Percentiles rank a stretch among this genome's conserved stretches.
Conservation (phyloP, 1,139 yeast species). For the Yamadazyma dendronema region DNA sequence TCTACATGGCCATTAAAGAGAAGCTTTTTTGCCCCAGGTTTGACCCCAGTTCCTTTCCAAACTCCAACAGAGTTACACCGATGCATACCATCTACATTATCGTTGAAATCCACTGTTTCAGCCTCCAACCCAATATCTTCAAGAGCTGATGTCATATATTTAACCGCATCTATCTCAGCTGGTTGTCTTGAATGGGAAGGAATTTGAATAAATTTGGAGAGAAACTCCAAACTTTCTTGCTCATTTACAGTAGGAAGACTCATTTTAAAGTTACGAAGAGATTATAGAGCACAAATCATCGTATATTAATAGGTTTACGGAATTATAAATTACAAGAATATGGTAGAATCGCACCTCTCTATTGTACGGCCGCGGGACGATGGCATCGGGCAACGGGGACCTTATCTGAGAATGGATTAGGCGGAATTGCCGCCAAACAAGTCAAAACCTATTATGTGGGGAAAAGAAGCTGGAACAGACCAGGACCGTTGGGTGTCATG, state of each 20-base stretch:
- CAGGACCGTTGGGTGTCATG: too few species aligned
- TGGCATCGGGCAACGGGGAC: too few species aligned
- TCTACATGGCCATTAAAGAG: conserved; percentile 27
- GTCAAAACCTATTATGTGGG: too few species aligned
- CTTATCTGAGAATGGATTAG: too few species aligned
- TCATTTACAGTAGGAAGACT: conserved; percentile 19
- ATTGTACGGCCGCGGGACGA: too few species aligned
- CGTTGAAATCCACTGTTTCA: conserved; percentile 18
- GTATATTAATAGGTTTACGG: neutral
- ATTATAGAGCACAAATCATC: neutral
- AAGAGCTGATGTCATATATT: conserved; percentile 21
- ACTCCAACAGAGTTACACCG: conserved; percentile 22
- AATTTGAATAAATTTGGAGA: conserved; percentile 22
- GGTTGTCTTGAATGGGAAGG: conserved; percentile 22
- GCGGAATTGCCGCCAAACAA: too few species aligned
- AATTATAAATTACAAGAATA: neutral
- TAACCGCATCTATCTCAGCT: conserved; percentile 21
- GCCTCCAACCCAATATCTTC: conserved; percentile 19
- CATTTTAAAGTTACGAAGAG: too few species aligned
- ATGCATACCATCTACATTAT: conserved; percentile 20
- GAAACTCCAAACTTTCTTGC: conserved; percentile 18
- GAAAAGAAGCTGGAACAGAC: too few species aligned
- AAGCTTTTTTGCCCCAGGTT: conserved; percentile 13
- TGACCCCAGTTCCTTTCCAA: conserved; percentile 21
- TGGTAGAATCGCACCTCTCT: neutral